These are phyloP conservation scores for Babesia ovis DNA, from an alignment of 169 alveolate genomes.

Conservation along the genomic window DNA sequence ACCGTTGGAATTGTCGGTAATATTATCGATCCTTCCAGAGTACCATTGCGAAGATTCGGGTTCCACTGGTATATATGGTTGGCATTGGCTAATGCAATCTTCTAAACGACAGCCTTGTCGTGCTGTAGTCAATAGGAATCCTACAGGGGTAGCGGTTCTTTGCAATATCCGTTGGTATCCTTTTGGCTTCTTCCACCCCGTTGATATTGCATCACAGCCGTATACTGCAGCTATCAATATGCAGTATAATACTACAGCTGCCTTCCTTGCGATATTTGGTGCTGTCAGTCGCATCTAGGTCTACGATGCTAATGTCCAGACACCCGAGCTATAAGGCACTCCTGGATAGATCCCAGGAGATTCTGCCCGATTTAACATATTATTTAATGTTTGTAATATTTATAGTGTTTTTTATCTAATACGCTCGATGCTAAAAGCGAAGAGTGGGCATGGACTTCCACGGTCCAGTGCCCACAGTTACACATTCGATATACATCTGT, in stretches of 20 bases:
- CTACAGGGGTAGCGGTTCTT: background rate
- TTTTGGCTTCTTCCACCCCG: background rate
- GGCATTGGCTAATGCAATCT: too few relatives aligned
- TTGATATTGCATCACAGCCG: background rate
- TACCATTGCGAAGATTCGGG: too few relatives aligned
- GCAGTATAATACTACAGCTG: background rate
- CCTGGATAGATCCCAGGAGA: too few relatives aligned
- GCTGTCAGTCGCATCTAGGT: conserved; percentile 14
- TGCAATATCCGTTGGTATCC: background rate
- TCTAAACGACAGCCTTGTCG: background rate
- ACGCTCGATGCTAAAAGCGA: too few relatives aligned
- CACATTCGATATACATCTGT: too few relatives aligned
- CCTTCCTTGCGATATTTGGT: conserved; percentile 19
- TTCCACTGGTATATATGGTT: too few relatives aligned
- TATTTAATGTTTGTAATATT: too few relatives aligned
- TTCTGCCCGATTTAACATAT: too few relatives aligned
- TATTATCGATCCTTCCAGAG: too few relatives aligned
- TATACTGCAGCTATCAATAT: background rate
- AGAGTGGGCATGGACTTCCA: too few relatives aligned
- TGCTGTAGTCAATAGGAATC: conserved; percentile 1
- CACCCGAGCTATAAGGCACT: conserved; percentile 2
- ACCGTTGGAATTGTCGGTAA: background rate
- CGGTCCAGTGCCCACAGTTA: too few relatives aligned
- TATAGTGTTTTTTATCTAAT: too few relatives aligned
- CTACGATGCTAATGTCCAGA: conserved; percentile 3